Percentiles rank a stretch among this genome's conserved stretches.
These are phyloP conservation scores for Capsicum baccatum DNA, from an alignment of 257 asterid species.

Conservation along the genomic window DNA sequence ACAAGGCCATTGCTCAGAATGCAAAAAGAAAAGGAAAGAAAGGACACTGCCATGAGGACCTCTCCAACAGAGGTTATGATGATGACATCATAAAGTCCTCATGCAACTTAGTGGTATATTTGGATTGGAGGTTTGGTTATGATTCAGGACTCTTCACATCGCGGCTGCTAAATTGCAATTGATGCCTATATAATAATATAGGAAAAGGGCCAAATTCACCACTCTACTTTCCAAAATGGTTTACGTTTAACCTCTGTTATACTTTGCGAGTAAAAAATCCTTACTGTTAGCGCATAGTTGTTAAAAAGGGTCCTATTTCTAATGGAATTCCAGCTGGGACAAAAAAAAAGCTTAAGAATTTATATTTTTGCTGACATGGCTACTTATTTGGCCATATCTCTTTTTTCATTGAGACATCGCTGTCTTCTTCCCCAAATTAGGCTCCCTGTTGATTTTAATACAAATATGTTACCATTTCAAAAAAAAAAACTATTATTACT, in stretches of 20 bases:
- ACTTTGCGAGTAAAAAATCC: neutral
- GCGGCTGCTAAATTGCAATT: neutral
- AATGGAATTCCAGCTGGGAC: neutral
- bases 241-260: neutral
- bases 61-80: neutral
- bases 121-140: neutral
- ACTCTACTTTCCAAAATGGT: neutral
- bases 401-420: too few relatives aligned
- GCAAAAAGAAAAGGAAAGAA: neutral
- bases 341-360: neutral
- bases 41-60: conserved; percentile 5
- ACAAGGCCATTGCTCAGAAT: neutral
- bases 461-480: too few relatives aligned
- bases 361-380: neutral
- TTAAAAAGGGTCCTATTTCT: neutral
- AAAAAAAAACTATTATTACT: too few relatives aligned
- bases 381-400: neutral
- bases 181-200: neutral
- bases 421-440: too few relatives aligned
- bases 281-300: neutral
- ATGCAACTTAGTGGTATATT: neutral
- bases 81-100: neutral
- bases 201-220: neutral
- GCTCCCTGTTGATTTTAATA: too few relatives aligned
- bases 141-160: neutral